These are phyloP conservation scores for Starmerella khaoyaiensis DNA, from an alignment of 805 yeast species.

Conservation along the genomic window DNA sequence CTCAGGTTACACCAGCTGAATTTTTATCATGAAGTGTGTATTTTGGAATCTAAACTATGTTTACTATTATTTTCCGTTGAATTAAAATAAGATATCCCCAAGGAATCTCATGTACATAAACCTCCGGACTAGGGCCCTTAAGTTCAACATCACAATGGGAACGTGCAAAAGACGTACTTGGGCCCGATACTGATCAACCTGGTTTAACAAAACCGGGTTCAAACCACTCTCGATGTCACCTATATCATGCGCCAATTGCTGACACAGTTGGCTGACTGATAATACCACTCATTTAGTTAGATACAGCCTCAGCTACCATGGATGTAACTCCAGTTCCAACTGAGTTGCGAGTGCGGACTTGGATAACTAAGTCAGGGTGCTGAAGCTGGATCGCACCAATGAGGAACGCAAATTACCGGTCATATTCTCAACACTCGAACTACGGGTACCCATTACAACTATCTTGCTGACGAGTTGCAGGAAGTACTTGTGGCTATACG, in stretches of 20 bases:
- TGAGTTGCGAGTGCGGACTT: constrained; percentile 97
- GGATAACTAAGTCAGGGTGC: constrained; percentile 91
- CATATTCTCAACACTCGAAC: constrained; percentile 97
- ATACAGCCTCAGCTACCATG: constrained; percentile 92
- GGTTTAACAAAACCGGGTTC: constrained; percentile 54
- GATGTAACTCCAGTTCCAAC: constrained; percentile 99
- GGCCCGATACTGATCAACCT: constrained; percentile 92
- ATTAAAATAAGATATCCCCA: constrained; percentile 99
- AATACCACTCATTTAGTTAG: constrained; percentile 95
- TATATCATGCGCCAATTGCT: constrained; percentile 80
- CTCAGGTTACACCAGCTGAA: no score
- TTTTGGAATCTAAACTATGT: no score
- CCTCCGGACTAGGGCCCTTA: constrained; percentile 99
- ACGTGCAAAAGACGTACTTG: constrained; percentile 95
- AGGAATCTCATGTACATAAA: constrained; percentile 95
- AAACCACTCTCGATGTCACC: constrained; percentile 72
- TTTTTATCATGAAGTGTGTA: no score
- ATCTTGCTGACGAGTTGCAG: constrained; percentile 66
- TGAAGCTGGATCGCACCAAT: constrained; percentile 68
- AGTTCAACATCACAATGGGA: constrained; percentile 95
- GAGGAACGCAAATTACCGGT: constrained; percentile 92
- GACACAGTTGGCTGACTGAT: constrained; percentile 95
- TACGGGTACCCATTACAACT: constrained; percentile 89
- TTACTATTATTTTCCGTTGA: no score
- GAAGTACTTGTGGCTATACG: constrained; percentile 87